Percentiles rank a stretch among this genome's conserved stretches.
These are phyloP conservation scores for Helichrysum umbraculigerum DNA, from an alignment of 129 eudicot genomes.

Conservation along the genomic window DNA sequence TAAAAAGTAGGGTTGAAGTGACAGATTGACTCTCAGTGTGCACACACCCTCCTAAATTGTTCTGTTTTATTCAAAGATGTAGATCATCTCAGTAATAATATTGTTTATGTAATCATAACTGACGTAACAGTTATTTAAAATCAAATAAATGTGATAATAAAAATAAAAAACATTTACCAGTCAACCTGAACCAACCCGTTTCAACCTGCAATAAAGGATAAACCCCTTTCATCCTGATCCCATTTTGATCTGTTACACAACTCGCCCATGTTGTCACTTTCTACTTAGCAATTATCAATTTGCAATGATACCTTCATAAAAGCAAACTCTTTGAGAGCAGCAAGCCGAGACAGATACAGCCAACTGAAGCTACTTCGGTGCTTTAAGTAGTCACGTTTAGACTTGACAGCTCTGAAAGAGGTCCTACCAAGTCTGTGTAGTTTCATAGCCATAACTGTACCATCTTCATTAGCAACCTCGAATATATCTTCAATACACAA, in stretches of 20 bases:
- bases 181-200: background rate
- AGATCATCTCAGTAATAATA: background rate
- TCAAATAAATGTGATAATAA: background rate
- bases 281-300: constrained; percentile 4
- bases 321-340: constrained; percentile 95
- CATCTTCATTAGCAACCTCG: constrained; percentile 98
- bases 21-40: background rate
- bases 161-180: background rate
- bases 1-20: background rate
- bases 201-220: background rate
- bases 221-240: background rate
- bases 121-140: background rate
- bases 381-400: constrained; percentile 92
- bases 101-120: background rate
- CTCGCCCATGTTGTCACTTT: background rate
- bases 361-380: constrained; percentile 89
- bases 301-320: constrained; percentile 76
- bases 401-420: constrained; percentile 94
- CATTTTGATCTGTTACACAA: background rate
- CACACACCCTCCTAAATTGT: background rate
- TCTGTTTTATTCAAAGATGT: background rate
- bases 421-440: constrained; percentile 89
- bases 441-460: constrained; percentile 84
- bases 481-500: constrained; percentile 62
- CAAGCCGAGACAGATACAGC: constrained; percentile 93